phyloP scores from a whole-genome alignment of 345 rosid species.

The Salix udensis region DNA sequence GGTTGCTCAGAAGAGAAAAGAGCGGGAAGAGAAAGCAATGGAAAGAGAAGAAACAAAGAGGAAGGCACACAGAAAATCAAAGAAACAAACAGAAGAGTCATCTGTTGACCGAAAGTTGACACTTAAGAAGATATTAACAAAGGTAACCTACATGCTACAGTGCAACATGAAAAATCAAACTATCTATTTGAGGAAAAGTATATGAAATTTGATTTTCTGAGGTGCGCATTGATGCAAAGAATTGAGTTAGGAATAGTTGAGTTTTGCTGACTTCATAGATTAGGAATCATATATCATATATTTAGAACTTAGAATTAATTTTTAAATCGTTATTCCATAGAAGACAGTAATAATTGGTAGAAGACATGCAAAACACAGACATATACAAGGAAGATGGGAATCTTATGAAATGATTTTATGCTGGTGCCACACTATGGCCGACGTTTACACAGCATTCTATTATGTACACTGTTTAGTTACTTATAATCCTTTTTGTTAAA shows the following conservation, averaged over 20 bases:
- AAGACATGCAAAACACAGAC: background rate
- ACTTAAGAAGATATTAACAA: slow-evolving; percentile 52
- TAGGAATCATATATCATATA: background rate
- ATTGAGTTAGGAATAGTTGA: background rate
- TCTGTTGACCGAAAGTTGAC: slow-evolving; percentile 28
- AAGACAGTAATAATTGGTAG: background rate
- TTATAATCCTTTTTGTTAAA: background rate
- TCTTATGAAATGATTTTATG: background rate
- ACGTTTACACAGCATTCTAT: background rate
- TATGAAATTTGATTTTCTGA: background rate
- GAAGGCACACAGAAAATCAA: slow-evolving; percentile 20
- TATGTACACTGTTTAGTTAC: background rate
- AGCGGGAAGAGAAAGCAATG: slow-evolving; percentile 39
- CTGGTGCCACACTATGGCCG: background rate
- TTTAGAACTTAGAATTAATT: background rate
- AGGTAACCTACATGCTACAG: slow-evolving; percentile 34
- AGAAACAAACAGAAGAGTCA: slow-evolving; percentile 23
- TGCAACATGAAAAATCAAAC: background rate
- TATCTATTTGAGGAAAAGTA: background rate
- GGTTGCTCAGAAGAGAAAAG: slow-evolving; percentile 54
- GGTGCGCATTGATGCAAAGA: background rate
- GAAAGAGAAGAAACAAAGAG: slow-evolving; percentile 35
- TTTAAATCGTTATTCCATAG: background rate
- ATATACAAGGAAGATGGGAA: background rate
- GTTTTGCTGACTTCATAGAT: background rate